A percentile compares a stretch with the other conserved stretches of the same genome.
These are phyloP conservation scores for Cardamine resedifolia DNA, from an alignment of 345 rosid genomes.

Conservation along the genomic window DNA sequence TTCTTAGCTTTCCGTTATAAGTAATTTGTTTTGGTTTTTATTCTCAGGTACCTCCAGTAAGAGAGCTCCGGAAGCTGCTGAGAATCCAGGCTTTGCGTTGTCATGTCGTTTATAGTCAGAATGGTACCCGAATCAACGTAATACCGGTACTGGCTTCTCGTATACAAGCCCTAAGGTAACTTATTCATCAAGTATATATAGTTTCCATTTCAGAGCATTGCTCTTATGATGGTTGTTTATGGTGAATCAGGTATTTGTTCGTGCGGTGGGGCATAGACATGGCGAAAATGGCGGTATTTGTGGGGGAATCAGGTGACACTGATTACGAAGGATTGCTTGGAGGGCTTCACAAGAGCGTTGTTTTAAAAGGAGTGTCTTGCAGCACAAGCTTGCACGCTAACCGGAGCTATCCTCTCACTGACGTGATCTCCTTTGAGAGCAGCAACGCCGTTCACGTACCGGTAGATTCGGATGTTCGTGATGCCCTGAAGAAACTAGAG, in stretches of 20 bases:
- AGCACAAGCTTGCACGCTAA: constrained; percentile 54
- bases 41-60: constrained; percentile 72
- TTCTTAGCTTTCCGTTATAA: background rate
- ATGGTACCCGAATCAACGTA: constrained; percentile 73
- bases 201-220: background rate
- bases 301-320: constrained; percentile 90
- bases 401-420: constrained; percentile 80
- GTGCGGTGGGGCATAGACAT: constrained; percentile 93
- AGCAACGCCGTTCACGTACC: constrained; percentile 60
- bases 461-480: constrained; percentile 50
- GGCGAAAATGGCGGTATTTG: constrained; percentile 81
- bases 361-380: constrained; percentile 70
- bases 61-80: constrained; percentile 77
- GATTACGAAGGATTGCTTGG: constrained; percentile 94
- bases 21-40: background rate
- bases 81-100: constrained; percentile 93
- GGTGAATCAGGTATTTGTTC: constrained; percentile 65
- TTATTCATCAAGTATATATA: background rate
- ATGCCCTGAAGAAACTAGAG: constrained; percentile 60
- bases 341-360: constrained; percentile 75
- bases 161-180: constrained; percentile 84
- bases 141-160: constrained; percentile 89
- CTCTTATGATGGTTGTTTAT: background rate
- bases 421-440: constrained; percentile 73
- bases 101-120: constrained; percentile 80